A percentile compares a stretch with the other conserved stretches of the same genome.
Evolutionary conservation across 108 stramenopile genomes (phyloP).

Genomic region (Fragilariopsis cylindrus): DNA sequence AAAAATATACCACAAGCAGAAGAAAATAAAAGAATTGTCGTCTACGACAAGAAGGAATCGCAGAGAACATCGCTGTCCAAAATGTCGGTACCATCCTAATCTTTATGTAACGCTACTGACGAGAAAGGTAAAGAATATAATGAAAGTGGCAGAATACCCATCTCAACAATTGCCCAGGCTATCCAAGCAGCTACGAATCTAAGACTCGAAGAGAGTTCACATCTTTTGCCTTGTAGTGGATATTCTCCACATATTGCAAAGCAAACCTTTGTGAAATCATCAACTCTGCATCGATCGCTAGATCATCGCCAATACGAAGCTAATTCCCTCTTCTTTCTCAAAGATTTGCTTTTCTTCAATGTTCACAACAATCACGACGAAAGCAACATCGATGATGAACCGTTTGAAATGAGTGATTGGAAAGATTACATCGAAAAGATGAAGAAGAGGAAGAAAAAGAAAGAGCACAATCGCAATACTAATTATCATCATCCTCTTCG

Average conservation of each 20-base stretch:
- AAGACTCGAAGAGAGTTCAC: slow-evolving; percentile 24
- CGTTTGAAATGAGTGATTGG: slow-evolving; percentile 27
- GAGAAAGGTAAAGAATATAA: not conserved
- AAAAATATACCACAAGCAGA: not conserved
- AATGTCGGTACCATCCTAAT: slow-evolving; percentile 31
- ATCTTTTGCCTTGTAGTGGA: not conserved
- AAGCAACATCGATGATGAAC: slow-evolving; percentile 6
- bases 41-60: not conserved
- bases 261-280: slow-evolving; percentile 51
- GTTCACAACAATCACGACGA: slow-evolving; percentile 32
- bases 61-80: slow-evolving; percentile 1
- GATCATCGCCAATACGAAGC: slow-evolving; percentile 46
- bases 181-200: slow-evolving; percentile 36
- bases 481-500: slow-evolving; percentile 11
- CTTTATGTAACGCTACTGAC: not conserved
- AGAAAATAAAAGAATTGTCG: not conserved
- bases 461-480: not conserved
- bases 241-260: slow-evolving; percentile 27
- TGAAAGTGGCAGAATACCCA: not conserved
- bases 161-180: slow-evolving; percentile 33
- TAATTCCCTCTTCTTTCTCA: slow-evolving; percentile 44
- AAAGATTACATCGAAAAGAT: slow-evolving; percentile 14
- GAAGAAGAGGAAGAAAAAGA: slow-evolving; percentile 19
- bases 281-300: slow-evolving; percentile 56
- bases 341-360: slow-evolving; percentile 74